Evolutionary conservation across 345 rosid species (phyloP), one percentile per base, ranked within the genome.

Genomic region (Cardamine chenopodiifolia): DNA sequence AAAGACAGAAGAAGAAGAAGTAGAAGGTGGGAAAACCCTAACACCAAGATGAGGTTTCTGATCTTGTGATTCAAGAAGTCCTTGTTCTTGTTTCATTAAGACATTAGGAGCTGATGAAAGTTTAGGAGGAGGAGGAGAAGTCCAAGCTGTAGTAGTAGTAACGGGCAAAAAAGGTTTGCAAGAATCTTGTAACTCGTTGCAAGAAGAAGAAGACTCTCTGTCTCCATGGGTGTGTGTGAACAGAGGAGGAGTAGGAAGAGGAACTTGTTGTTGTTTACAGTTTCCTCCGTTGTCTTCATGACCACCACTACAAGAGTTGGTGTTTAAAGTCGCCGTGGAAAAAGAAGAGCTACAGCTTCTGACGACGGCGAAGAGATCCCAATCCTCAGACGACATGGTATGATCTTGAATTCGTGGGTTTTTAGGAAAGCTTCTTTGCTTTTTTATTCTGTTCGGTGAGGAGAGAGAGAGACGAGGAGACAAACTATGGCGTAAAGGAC

Each of bases 291-390:
- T 68, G 54, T 53, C 23, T n/a, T 25, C 19, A 56, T 25, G 67
- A 62, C 42, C 49, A 47, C 22, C 55, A 45, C 25, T 35, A 23
- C 49, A 15, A 47, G 48, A 42, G 17, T 81, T 85, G 39, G 79
- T 19, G 35, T 68, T 60, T 44, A 18, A 12, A 22, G 48, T 63
- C 1, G 52, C 48, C 31, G 73, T 45, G 5, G 69, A 59, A 13
- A 60, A 49, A 6, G 76, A 39, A 19, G 91, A 59, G 78, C 74
- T 56, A 76, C 88, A 91, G 73, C 95, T 79, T 77, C 87, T 87
- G 9, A 94, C 95, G 29, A 94, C 81, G 7, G 98, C 96, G 45
- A 45, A 75, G 34, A 94, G 89, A 84, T 91, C 98, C 98, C 97
- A 94, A 48, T 86, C 89, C 37, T 83, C 86, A 20, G 80, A 35